Conservation (phyloP, 1,284 basidiomycete species). For the Coniferiporia weirii region DNA sequence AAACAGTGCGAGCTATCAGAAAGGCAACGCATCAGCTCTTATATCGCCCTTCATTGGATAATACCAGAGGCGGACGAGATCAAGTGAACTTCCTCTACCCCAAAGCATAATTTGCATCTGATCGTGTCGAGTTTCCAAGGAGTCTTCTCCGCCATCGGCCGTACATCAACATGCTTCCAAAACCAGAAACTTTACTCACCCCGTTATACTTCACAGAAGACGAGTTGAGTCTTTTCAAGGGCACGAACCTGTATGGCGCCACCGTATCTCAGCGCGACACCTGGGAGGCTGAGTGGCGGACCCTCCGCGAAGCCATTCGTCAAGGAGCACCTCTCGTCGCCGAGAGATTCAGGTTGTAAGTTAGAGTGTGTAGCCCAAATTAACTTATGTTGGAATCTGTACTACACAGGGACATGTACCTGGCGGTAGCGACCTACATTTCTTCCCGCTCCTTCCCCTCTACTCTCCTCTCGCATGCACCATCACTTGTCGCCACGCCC, state of each 20-base stretch:
- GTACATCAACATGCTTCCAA: constrained; percentile 68
- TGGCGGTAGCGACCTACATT: constrained; percentile 67
- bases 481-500: constrained; percentile 45
- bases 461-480: constrained; percentile 55
- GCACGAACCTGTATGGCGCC: constrained; percentile 76
- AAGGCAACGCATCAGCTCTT: constrained; percentile 67
- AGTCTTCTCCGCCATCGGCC: constrained; percentile 46
- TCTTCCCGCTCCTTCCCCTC: constrained; percentile 89
- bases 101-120: neutral
- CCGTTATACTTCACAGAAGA: constrained; percentile 63
- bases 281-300: constrained; percentile 57
- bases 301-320: constrained; percentile 40
- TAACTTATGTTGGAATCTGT: constrained; percentile 8
- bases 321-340: constrained; percentile 39
- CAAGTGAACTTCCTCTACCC: constrained; percentile 22
- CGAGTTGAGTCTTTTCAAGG: constrained; percentile 64
- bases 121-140: constrained; percentile 21
- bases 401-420: constrained; percentile 59
- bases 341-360: constrained; percentile 62
- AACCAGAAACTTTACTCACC: constrained; percentile 53
- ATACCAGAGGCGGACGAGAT: constrained; percentile 24
- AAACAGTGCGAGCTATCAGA: constrained; percentile 49
- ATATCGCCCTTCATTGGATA: constrained; percentile 72
- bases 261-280: constrained; percentile 54
- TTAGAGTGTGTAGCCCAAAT: constrained; percentile 22